Conservation (phyloP, 2,329 filamentous ascomycete species). For the Rosellinia necatrix region DNA sequence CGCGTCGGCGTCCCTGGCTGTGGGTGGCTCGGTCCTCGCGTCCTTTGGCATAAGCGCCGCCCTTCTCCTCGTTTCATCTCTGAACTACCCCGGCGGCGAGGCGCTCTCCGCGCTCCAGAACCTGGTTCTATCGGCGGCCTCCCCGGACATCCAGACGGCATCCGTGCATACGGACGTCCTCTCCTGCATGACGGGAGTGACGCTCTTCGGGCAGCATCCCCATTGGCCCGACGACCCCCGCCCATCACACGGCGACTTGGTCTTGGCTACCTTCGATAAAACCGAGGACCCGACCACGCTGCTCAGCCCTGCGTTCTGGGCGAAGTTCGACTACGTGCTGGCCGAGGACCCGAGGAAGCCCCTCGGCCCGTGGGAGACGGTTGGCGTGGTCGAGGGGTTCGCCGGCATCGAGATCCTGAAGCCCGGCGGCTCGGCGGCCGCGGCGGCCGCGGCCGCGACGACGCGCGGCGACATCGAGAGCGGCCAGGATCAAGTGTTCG, state of each 20-base stretch:
- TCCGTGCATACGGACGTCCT: conserved; percentile 68
- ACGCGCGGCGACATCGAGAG: conserved; percentile 32
- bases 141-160: conserved; percentile 40
- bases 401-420: conserved; percentile 62
- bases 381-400: conserved; percentile 62
- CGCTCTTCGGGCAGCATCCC: conserved; percentile 63
- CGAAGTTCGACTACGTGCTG: conserved; percentile 66
- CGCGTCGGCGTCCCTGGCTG: conserved; percentile 54
- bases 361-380: conserved; percentile 58
- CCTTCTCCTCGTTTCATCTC: conserved; percentile 78
- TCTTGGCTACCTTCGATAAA: conserved; percentile 60
- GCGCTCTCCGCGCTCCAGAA: conserved; percentile 65
- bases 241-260: conserved; percentile 22
- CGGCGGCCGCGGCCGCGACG: too few relatives aligned
- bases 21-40: conserved; percentile 64
- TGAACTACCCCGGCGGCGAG: conserved; percentile 92
- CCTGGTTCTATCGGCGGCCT: conserved; percentile 41
- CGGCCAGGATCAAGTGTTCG: conserved; percentile 45
- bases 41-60: conserved; percentile 65
- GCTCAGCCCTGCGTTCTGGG: conserved; percentile 60
- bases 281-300: conserved; percentile 59
- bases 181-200: conserved; percentile 73
- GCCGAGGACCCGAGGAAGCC: conserved; percentile 56
- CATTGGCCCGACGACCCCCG: conserved; percentile 32
- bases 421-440: conserved; percentile 48